phyloP scores from a whole-genome alignment of 2,329 filamentous ascomycete genomes.

The Rhynchosporium agropyri region DNA sequence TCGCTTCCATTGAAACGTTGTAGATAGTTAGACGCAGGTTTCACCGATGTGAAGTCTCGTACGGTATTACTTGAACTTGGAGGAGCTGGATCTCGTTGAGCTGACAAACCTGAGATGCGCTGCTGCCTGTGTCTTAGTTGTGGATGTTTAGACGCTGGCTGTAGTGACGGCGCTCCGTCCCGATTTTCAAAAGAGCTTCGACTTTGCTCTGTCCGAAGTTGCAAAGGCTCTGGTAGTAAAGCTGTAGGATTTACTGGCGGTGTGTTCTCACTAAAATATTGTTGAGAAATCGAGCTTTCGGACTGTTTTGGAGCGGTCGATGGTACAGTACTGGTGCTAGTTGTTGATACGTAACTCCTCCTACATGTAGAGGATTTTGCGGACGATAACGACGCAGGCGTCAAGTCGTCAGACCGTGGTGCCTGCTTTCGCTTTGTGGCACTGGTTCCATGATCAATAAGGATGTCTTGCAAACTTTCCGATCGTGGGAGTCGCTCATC shows the following conservation, averaged over 20 bases:
- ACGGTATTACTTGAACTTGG: neutral
- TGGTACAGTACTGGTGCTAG: neutral
- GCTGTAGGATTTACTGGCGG: neutral
- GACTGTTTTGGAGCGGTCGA: neutral
- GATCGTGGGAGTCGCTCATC: neutral
- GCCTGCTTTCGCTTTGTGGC: neutral
- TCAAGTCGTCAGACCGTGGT: neutral
- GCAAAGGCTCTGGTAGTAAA: neutral
- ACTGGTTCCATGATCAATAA: neutral
- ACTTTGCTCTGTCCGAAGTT: neutral
- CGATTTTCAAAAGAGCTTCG: neutral
- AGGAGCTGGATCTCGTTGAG: neutral
- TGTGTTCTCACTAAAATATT: neutral
- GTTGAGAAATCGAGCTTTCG: neutral
- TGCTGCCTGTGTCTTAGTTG: neutral
- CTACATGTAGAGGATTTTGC: neutral
- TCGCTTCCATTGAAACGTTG: slow-evolving; percentile 1
- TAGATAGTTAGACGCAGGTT: neutral
- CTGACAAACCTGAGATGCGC: neutral
- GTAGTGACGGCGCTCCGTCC: neutral
- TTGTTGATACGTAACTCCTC: neutral
- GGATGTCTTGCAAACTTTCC: neutral
- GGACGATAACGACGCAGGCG: neutral
- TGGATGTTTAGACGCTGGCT: neutral
- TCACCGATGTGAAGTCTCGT: neutral